These are phyloP conservation scores for Botrytis aclada DNA, from an alignment of 2,329 filamentous ascomycete species.

Conservation along the genomic window DNA sequence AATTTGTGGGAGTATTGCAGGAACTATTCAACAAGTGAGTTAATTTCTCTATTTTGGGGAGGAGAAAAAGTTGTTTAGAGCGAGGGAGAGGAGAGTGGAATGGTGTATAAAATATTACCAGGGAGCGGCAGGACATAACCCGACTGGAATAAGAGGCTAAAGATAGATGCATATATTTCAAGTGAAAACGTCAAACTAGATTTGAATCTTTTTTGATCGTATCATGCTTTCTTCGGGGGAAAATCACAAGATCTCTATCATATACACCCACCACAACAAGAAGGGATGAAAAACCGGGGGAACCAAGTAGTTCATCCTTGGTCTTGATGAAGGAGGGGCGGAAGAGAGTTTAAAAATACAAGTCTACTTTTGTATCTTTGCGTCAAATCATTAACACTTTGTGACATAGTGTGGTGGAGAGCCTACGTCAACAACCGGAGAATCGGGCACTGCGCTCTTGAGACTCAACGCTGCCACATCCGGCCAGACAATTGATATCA, in stretches of 20 bases:
- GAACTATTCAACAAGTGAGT: slow-evolving; percentile 38
- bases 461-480: slow-evolving; percentile 42
- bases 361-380: neutral
- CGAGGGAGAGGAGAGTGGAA: neutral
- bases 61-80: neutral
- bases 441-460: slow-evolving; percentile 49
- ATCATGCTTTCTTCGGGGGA: too few relatives aligned
- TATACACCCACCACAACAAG: neutral
- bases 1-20: slow-evolving; percentile 51
- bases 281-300: neutral
- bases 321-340: neutral
- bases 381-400: neutral
- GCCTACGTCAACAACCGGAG: slow-evolving; percentile 45
- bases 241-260: neutral
- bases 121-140: neutral
- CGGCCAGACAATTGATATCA: slow-evolving; percentile 51
- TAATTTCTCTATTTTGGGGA: neutral
- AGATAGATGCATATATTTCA: neutral
- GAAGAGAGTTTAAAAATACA: neutral
- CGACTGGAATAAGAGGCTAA: rapidly evolving
- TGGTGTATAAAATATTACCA: neutral
- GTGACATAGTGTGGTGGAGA: slow-evolving; percentile 43
- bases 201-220: neutral
- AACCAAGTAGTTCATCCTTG: neutral
- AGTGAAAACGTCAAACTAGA: neutral